Percentiles rank a stretch among this genome's conserved stretches.
Conservation (phyloP, 2,329 filamentous ascomycete genomes). For the Blastomyces silverae region DNA sequence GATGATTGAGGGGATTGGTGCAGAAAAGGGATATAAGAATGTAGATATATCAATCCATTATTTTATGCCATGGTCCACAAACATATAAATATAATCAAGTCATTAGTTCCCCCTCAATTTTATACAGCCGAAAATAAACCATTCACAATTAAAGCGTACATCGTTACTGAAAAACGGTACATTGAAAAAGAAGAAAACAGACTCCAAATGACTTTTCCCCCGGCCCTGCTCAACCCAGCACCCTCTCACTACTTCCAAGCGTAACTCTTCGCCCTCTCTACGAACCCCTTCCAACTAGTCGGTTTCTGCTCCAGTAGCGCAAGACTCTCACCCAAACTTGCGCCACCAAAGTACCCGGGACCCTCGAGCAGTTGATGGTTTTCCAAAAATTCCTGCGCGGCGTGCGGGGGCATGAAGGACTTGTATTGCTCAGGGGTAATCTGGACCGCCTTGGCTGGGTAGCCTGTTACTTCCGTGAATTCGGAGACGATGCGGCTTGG, state of each 20-base stretch:
- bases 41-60: background rate
- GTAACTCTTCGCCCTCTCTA: constrained; percentile 18
- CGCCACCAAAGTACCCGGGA: constrained; percentile 50
- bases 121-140: background rate
- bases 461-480: constrained; percentile 39
- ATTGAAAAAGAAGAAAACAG: no score
- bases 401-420: constrained; percentile 23
- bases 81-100: background rate
- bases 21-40: background rate
- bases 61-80: background rate
- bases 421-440: constrained; percentile 27
- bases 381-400: constrained; percentile 46
- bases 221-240: no score
- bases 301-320: constrained; percentile 26
- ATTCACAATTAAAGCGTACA: background rate
- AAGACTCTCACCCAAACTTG: constrained; percentile 24
- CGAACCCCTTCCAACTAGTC: constrained; percentile 27
- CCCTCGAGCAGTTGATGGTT: constrained; percentile 49
- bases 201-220: background rate
- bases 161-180: no score
- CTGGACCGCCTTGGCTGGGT: constrained; percentile 27
- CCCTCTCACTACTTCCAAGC: constrained; percentile 5
- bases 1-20: constrained; percentile 29
- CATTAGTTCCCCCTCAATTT: background rate
- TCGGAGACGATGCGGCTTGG: constrained; percentile 37